Base-by-base conservation (phyloP, 805 yeast genomes). In the Wickerhamomyces queroliae region DNA sequence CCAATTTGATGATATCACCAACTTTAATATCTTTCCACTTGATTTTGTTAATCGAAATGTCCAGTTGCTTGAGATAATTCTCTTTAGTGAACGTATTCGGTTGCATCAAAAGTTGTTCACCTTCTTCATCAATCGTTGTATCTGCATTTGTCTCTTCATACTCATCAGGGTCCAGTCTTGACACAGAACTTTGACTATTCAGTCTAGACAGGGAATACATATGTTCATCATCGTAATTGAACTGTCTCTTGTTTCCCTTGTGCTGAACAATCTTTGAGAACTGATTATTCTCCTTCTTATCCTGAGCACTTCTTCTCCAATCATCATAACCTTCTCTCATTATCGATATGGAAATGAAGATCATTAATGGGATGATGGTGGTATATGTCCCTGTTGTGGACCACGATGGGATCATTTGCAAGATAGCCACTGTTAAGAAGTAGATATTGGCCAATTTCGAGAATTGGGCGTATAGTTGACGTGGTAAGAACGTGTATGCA, bases 401-500 rank as follows among this genome's bases (percentile, higher is more conserved):
- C 97, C 96, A 93, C 2, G 89, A 78, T 1, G 99, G 98, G 35
- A 93, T 82, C 90, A 91, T 81, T 58, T 93, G 99, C 68, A 93
- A 67, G 45, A 93, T 83, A 2, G 98, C 90, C 15, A 93, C 93
- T 3, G 80, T 70, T 74, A 93, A 64, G 62, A 93, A 93, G 60
- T 93, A 91, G 45, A 90, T 70, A 57, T 93, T 93, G 22, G 99
- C 99, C 33, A 93, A 54, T 56, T 88, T 91, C 19, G 95, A 87
- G 55, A 93, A 91, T 61, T 93, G 99, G 3, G 93, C 95, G 46
- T 78, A 71, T 28, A 93, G 59, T 55, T 93, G 97, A 45, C 90
- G 77, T 2, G 99, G 99, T 2, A 93, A 49, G 51, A 93, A 93
- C 35, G 89, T 75, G 56, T 80, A 78, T 3, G 83, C 42, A 2